These are phyloP conservation scores for Hura crepitans DNA, from an alignment of 441 rosid genomes.

Conservation along the genomic window DNA sequence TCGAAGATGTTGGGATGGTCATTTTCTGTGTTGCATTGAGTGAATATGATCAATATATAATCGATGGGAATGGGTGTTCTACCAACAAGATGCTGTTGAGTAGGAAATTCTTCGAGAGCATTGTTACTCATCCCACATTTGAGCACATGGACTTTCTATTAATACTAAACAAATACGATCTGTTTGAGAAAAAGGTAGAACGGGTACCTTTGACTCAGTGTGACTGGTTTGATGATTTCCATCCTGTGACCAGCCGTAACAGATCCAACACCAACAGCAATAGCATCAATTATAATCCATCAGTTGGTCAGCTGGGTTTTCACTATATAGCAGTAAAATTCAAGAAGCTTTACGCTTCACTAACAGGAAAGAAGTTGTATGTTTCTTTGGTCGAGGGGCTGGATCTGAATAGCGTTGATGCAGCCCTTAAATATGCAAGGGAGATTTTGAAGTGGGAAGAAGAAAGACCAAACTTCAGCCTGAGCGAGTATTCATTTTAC, in stretches of 20 bases:
- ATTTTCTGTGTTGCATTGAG: constrained; percentile 76
- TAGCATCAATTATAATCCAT: constrained; percentile 61
- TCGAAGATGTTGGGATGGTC: constrained; percentile 91
- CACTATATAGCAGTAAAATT: constrained; percentile 84
- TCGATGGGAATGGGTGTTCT: constrained; percentile 43
- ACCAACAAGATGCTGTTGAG: constrained; percentile 71
- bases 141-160: constrained; percentile 87
- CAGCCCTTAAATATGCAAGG: constrained; percentile 65
- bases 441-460: constrained; percentile 97
- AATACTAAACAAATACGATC: constrained; percentile 76
- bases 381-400: constrained; percentile 68
- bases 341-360: constrained; percentile 70
- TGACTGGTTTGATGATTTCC: constrained; percentile 91
- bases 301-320: constrained; percentile 76
- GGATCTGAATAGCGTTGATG: constrained; percentile 65
- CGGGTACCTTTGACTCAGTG: constrained; percentile 57
- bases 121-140: constrained; percentile 76
- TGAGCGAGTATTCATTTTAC: constrained; percentile 71
- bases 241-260: constrained; percentile 63
- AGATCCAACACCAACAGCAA: constrained; percentile 43
- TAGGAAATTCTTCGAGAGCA: constrained; percentile 77
- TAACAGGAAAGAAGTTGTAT: constrained; percentile 70
- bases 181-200: constrained; percentile 79
- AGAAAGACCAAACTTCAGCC: constrained; percentile 63
- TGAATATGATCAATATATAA: constrained; percentile 67